phyloP scores from a whole-genome alignment of 2,329 filamentous ascomycete species.

The Rhinocladiella mackenziei region DNA sequence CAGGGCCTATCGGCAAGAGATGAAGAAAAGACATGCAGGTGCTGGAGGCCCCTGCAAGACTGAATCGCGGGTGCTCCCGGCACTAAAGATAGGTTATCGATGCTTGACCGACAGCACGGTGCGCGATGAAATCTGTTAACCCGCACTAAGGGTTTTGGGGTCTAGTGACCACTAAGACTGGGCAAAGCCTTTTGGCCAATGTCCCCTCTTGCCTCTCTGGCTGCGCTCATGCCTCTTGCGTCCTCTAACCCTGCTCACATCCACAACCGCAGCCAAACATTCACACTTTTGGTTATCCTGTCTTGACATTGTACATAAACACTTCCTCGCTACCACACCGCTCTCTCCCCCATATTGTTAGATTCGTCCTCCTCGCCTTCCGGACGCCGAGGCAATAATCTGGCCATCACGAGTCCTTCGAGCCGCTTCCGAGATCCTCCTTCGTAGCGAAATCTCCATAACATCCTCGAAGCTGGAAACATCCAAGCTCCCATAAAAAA shows the following conservation, averaged over 20 bases:
- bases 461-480: neutral
- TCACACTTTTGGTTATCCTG: neutral
- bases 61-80: conserved; percentile 13
- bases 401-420: conserved; percentile 1
- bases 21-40: conserved; percentile 1
- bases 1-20: no score
- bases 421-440: conserved; percentile 2
- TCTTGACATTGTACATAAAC: neutral
- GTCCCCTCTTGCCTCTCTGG: neutral
- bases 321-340: neutral
- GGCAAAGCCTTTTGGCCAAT: conserved; percentile 6
- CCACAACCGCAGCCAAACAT: neutral
- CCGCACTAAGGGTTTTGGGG: no score
- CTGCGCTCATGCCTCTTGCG: conserved; percentile 7
- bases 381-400: conserved; percentile 1
- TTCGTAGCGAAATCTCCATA: neutral
- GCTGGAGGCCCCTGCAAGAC: no score
- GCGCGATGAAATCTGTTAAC: no score
- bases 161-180: conserved; percentile 1
- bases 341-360: neutral
- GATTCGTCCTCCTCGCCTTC: neutral
- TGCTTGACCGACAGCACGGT: no score
- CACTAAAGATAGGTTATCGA: conserved; percentile 18
- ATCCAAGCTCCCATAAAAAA: no score
- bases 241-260: neutral